These are phyloP conservation scores for Elongisporangium senticosum DNA, from an alignment of 352 stramenopile species.

Conservation along the genomic window DNA sequence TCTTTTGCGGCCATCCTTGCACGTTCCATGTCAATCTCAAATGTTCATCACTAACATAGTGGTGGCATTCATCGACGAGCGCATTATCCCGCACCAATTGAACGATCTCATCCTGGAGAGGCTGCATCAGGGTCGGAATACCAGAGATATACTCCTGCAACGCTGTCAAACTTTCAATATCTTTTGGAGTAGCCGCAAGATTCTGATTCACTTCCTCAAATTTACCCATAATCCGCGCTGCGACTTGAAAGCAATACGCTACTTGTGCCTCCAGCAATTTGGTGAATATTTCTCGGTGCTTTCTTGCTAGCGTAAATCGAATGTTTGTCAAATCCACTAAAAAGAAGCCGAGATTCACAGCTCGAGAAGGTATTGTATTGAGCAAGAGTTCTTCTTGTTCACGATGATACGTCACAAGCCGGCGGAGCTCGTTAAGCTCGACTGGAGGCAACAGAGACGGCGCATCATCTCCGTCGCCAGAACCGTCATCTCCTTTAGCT, in stretches of 20 bases:
- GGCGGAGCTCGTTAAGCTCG: slow-evolving; percentile 66
- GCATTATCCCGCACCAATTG: slow-evolving; percentile 78
- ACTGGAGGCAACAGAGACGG: slow-evolving; percentile 52
- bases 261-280: slow-evolving; percentile 69
- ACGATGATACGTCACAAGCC: slow-evolving; percentile 56
- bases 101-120: slow-evolving; percentile 72
- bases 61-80: slow-evolving; percentile 77
- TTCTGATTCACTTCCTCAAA: slow-evolving; percentile 87
- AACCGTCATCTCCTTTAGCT: slow-evolving; percentile 15
- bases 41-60: slow-evolving; percentile 83
- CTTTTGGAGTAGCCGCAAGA: slow-evolving; percentile 73
- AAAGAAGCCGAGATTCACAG: slow-evolving; percentile 75
- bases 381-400: slow-evolving; percentile 68
- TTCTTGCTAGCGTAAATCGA: slow-evolving; percentile 63
- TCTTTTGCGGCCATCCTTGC: slow-evolving; percentile 87
- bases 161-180: slow-evolving; percentile 89
- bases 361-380: slow-evolving; percentile 49
- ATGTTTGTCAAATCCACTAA: slow-evolving; percentile 79
- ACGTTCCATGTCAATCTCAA: slow-evolving; percentile 87
- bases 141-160: slow-evolving; percentile 85
- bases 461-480: slow-evolving; percentile 32
- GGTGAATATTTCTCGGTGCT: slow-evolving; percentile 72
- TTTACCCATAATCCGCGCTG: slow-evolving; percentile 60
- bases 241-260: slow-evolving; percentile 57
- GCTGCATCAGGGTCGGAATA: slow-evolving; percentile 61